Evolutionary conservation across 2,329 filamentous ascomycete species (phyloP), one percentile per base, ranked within the genome.

Genomic region (Hypoxylon sp.): DNA sequence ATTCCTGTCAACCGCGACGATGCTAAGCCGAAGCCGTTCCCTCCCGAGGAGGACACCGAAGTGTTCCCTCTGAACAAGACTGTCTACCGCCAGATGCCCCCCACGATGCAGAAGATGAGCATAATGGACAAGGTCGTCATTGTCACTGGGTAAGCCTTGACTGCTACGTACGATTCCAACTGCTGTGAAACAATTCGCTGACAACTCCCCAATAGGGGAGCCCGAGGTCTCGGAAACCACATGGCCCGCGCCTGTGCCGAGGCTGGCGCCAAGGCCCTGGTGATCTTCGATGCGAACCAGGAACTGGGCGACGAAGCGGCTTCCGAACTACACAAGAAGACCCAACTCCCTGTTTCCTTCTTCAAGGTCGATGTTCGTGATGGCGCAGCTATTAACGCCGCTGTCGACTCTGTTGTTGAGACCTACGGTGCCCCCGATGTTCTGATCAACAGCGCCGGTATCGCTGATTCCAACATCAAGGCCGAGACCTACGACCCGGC

Each of bases 391-490:
- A 91, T 93, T 78, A 86, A 89, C 72, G 86, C 89, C 56, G 89
- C 90, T 20, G 88, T 93, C 55, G 83, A 87, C 68, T 84, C 87
- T 61, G 87, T 92, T 40, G 85, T 88, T 44, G 82, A 87, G 65
- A 82, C 88, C 67, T 91, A 89, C 71, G 91, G 91, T 55, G 82
- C 85, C 9, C 86, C 92, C 11, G 89, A 94, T 73, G 88, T 93
- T 30, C 83, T 94, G n/a, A 85, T 94, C 80, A 93, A 93, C 81
- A 89, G 90, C 50, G 91, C 91, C 46, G 91, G 91, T 76, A 93
- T 94, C 68, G 91, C 91, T 69, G 91, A 93, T 78, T 93, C 91
- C 77, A 93, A 93, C 84, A 91, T 93, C 82, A 91, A 91, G 78
- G 91, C 91, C 51, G 91, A 93, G 84, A 88, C 83, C 18, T 93